Percentiles rank a stretch among this genome's conserved stretches.
Conservation (phyloP, 192 early-diverging fungal species). For the Endogone sp. region DNA sequence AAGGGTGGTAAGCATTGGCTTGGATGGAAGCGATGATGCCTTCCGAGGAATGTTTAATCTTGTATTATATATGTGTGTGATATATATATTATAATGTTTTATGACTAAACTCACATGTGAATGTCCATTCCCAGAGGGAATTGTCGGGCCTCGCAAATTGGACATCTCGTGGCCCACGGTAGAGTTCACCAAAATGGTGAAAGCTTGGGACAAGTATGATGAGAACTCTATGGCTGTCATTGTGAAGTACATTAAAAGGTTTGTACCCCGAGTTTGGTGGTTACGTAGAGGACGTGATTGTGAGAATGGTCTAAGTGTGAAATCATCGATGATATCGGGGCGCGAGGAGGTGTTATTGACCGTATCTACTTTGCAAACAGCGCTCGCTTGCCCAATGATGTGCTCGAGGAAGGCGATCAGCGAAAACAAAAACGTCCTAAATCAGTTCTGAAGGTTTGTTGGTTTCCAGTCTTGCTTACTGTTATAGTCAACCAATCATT, state of each 20-base stretch:
- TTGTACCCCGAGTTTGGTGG: neutral
- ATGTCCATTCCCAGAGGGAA: slow-evolving; percentile 21
- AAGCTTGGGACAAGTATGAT: slow-evolving; percentile 76
- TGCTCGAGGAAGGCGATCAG: slow-evolving; percentile 34
- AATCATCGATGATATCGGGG: neutral
- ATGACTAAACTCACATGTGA: neutral
- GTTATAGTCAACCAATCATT: neutral
- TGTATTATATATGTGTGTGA: too few relatives aligned
- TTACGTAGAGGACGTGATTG: neutral
- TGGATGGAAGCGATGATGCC: neutral
- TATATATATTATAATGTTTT: slow-evolving; percentile 1
- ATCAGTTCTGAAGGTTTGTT: slow-evolving; percentile 31
- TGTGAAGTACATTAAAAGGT: slow-evolving; percentile 58
- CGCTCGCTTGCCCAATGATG: slow-evolving; percentile 28
- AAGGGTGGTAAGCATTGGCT: slow-evolving; percentile 36
- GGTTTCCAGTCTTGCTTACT: neutral
- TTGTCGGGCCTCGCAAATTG: slow-evolving; percentile 55
- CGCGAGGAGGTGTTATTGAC: neutral
- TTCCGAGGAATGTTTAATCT: too few relatives aligned
- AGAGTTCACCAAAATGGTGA: slow-evolving; percentile 83
- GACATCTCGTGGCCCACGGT: slow-evolving; percentile 78
- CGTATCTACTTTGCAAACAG: slow-evolving; percentile 14
- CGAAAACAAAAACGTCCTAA: slow-evolving; percentile 28
- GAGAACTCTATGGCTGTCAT: slow-evolving; percentile 60
- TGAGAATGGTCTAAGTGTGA: neutral